Evolutionary conservation across 108 stramenopile species (phyloP), one percentile per base, ranked within the genome.

Genomic region (Skeletonema menzelii): DNA sequence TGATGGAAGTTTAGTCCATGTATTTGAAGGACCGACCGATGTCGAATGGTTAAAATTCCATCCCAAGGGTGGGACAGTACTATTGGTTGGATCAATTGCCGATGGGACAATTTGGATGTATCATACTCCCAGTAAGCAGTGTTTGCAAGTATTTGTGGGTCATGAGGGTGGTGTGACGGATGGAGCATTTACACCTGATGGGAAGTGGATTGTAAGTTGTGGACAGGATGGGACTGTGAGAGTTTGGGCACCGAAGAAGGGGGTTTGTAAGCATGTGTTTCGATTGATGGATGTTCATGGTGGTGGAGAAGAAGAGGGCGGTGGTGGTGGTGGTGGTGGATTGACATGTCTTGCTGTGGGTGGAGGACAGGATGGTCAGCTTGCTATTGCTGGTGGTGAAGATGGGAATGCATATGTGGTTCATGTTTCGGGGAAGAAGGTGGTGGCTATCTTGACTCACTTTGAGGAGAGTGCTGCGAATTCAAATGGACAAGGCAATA

Each of bases 31-130:
- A 17, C 98, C 97, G 7, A 88, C 88, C 8, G 98, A 99, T 85
- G 85, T 99, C 6, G 97, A 99, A 67, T 99, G 94, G 86, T 40
- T 97, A 8, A 69, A 55, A 47, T 99, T 97, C 84, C 98, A 99
- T 88, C 97, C 96, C 22, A 86, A 88, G 65, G 97, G 97, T 0
- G 95, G 92, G 8, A 80, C 88, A 11, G 92, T 97, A 12, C 47
- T 99, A 44, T 74, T 98, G 63, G 93, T 91, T 8, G 98, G 98
- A 62, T 92, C 94, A 27, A 75, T 77, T 1, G 82, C 86, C 53
- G 98, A 99, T 72, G 93, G 94, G 12, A 99, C 97, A 8, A 83
- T 94, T 22, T 99, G 98, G 98, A 95, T 99, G 96, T 99, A 93
- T 82, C 93, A 96, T 63, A 69, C 89, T n/a, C 83, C 88, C n/a